Evolutionary conservation across 768 basidiomycete species (phyloP).

Genomic region (Rhodocollybia butyracea): DNA sequence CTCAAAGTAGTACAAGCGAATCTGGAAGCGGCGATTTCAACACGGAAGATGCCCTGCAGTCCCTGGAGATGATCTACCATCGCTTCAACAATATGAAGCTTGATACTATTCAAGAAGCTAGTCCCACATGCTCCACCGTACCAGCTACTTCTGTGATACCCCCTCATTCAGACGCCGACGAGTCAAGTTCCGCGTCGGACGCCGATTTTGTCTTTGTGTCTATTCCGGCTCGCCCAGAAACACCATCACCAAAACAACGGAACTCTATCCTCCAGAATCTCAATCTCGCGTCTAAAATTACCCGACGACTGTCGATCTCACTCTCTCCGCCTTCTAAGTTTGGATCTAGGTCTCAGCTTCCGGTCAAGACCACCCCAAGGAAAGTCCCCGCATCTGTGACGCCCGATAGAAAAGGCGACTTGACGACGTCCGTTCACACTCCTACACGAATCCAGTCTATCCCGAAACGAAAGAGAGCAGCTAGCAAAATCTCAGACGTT

Average conservation of each 20-base stretch:
- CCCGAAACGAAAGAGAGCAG: not conserved
- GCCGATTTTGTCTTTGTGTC: conserved; percentile 4
- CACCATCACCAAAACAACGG: not conserved
- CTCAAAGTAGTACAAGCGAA: not conserved
- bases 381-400: not conserved
- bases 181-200: not conserved
- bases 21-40: not conserved
- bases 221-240: not conserved
- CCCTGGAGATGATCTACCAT: not conserved
- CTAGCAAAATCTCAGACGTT: not conserved
- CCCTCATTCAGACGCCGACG: not conserved
- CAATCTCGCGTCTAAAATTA: conserved; percentile 3
- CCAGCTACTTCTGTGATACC: not conserved
- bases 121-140: not conserved
- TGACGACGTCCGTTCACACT: not conserved
- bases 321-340: not conserved
- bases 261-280: not conserved
- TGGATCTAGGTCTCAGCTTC: not conserved
- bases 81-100: not conserved
- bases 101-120: not conserved
- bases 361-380: not conserved
- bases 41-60: conserved; percentile 1
- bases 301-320: conserved; percentile 5
- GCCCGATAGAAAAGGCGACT: not conserved
- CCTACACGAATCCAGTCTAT: not conserved